phyloP scores from a whole-genome alignment of 148 eudicot genomes.

The Chenopodium berlandieri region DNA sequence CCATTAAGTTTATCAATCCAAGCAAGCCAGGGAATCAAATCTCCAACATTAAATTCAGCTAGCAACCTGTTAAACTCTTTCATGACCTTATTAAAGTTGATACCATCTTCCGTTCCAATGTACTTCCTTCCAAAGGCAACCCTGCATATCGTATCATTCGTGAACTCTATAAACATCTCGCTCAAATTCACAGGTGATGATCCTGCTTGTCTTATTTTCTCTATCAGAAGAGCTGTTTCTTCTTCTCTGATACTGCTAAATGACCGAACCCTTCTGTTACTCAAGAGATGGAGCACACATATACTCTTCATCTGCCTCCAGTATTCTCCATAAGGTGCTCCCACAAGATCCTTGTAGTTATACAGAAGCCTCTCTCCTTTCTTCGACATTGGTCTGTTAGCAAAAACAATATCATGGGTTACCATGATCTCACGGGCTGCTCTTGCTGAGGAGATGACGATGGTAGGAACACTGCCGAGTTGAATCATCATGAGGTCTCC shows the following conservation, averaged over 20 bases:
- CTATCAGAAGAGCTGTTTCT: constrained; percentile 22
- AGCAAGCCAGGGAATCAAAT: constrained; percentile 25
- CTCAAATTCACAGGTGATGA: constrained; percentile 26
- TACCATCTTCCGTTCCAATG: constrained; percentile 31
- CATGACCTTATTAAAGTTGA: constrained; percentile 30
- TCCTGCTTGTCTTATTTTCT: constrained; percentile 9
- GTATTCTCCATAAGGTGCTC: constrained; percentile 36
- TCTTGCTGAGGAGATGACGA: constrained; percentile 27
- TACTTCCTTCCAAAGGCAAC: constrained; percentile 35
- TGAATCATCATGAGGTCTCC: constrained; percentile 34
- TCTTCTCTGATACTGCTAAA: constrained; percentile 24
- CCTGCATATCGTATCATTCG: constrained; percentile 28
- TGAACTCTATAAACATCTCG: constrained; percentile 23
- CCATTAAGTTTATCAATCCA: constrained; percentile 30
- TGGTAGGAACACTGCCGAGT: constrained; percentile 19
- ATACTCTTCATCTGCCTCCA: constrained; percentile 40
- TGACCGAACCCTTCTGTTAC: constrained; percentile 22
- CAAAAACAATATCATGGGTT: constrained; percentile 28
- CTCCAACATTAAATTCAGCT: constrained; percentile 36
- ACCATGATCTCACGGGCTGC: constrained; percentile 32
- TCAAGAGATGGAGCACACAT: constrained; percentile 30
- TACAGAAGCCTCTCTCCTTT: constrained; percentile 18
- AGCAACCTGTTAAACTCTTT: constrained; percentile 35
- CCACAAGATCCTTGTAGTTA: constrained; percentile 22
- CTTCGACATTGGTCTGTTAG: constrained; percentile 20